Evolutionary conservation across 2,329 filamentous ascomycete species (phyloP).

Genomic region (Knoxdaviesia capensis): DNA sequence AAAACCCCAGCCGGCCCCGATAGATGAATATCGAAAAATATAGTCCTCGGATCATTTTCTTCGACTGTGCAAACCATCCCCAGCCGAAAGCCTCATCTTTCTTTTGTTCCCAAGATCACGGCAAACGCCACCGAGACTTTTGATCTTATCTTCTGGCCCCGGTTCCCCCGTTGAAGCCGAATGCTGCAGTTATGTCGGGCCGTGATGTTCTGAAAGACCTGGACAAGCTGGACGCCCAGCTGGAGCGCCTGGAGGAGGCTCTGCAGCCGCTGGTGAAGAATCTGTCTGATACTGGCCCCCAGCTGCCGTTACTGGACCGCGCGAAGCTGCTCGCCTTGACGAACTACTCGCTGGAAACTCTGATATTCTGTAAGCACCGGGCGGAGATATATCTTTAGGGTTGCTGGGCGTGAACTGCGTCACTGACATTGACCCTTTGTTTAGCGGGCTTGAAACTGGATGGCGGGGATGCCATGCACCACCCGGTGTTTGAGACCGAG

Average conservation of each 20-base stretch:
- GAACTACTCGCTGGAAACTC: conserved; percentile 76
- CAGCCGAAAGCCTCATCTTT: too few species aligned
- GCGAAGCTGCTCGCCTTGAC: conserved; percentile 82
- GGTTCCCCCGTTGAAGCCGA: background rate
- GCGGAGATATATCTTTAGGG: background rate
- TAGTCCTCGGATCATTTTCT: too few species aligned
- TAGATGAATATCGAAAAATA: too few species aligned
- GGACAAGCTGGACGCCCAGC: conserved; percentile 53
- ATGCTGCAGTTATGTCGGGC: conserved; percentile 14
- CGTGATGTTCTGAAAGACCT: conserved; percentile 46
- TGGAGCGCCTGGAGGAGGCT: conserved; percentile 58
- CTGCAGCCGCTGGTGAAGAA: conserved; percentile 53
- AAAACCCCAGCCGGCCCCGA: too few species aligned
- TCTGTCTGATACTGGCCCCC: conserved; percentile 48
- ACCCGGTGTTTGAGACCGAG: conserved; percentile 61
- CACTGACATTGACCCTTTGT: conserved; percentile 10
- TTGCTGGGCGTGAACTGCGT: background rate
- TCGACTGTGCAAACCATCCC: too few species aligned
- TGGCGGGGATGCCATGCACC: conserved; percentile 61
- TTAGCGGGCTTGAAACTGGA: conserved; percentile 55
- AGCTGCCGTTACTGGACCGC: conserved; percentile 80
- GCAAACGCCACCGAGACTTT: too few species aligned
- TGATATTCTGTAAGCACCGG: conserved; percentile 53
- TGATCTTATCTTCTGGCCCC: too few species aligned
- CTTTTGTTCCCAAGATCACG: too few species aligned